phyloP scores from a whole-genome alignment of 2,329 filamentous ascomycete species.

The Monilinia laxa region DNA sequence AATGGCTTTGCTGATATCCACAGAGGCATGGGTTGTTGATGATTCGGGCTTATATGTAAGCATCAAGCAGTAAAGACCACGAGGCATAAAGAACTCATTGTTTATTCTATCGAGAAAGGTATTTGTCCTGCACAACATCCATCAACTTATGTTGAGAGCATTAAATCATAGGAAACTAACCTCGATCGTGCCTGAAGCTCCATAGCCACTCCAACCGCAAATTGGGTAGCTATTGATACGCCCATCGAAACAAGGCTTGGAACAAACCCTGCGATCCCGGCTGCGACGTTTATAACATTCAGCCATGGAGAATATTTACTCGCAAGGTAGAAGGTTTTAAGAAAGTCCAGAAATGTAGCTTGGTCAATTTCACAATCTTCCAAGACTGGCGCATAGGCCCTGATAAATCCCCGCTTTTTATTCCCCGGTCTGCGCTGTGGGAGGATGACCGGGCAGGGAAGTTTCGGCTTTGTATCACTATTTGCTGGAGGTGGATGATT shows the following conservation, averaged over 20 bases:
- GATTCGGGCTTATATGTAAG: slow-evolving; percentile 53
- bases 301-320: slow-evolving; percentile 44
- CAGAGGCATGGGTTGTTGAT: slow-evolving; percentile 26
- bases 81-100: slow-evolving; percentile 55
- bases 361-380: slow-evolving; percentile 49
- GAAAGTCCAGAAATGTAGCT: slow-evolving; percentile 49
- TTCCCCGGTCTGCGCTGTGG: slow-evolving; percentile 52
- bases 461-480: slow-evolving; percentile 19
- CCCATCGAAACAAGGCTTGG: slow-evolving; percentile 46
- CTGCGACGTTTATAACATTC: slow-evolving; percentile 45
- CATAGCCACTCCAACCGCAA: slow-evolving; percentile 45
- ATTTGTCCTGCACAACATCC: slow-evolving; percentile 42
- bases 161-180: slow-evolving; percentile 23
- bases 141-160: slow-evolving; percentile 15
- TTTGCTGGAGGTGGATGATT: slow-evolving; percentile 31
- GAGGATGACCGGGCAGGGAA: slow-evolving; percentile 51
- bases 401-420: slow-evolving; percentile 51
- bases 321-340: slow-evolving; percentile 49
- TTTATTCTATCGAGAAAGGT: slow-evolving; percentile 57
- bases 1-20: slow-evolving; percentile 43
- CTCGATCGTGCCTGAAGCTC: slow-evolving; percentile 38
- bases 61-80: slow-evolving; percentile 55
- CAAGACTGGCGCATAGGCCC: slow-evolving; percentile 53
- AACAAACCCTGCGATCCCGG: slow-evolving; percentile 40
- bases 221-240: slow-evolving; percentile 46